A percentile compares a stretch with the other conserved stretches of the same genome.
phyloP scores from a whole-genome alignment of 225 moss, liverwort and hornwort species.

The Marchantia polymorpha region DNA sequence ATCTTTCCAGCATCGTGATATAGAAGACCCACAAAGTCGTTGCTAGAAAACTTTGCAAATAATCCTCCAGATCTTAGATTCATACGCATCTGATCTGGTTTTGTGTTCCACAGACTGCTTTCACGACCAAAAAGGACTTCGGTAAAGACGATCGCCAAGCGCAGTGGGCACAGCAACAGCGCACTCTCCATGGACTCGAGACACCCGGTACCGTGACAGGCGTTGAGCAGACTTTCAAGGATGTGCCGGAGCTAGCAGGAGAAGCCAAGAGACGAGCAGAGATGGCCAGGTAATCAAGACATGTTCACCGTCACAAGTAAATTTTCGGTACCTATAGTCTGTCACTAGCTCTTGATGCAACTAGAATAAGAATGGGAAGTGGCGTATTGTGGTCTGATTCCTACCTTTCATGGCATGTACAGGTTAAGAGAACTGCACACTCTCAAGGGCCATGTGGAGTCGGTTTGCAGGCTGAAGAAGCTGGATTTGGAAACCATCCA shows the following conservation, averaged over 20 bases:
- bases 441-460: conserved; percentile 83
- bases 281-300: conserved; percentile 14
- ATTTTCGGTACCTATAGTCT: neutral
- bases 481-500: conserved; percentile 69
- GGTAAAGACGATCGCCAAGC: conserved; percentile 73
- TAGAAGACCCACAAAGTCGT: no score
- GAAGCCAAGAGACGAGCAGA: conserved; percentile 23
- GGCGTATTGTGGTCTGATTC: no score
- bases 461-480: conserved; percentile 69
- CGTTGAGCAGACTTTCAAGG: conserved; percentile 10
- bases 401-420: neutral
- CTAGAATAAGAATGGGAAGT: no score
- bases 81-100: neutral
- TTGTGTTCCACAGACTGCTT: conserved; percentile 51
- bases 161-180: conserved; percentile 76
- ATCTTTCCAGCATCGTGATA: neutral
- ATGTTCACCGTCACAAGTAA: no score
- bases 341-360: no score
- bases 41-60: no score
- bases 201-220: conserved; percentile 37
- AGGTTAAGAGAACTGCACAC: conserved; percentile 75
- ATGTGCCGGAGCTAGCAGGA: conserved; percentile 10
- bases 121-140: conserved; percentile 65
- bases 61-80: no score
- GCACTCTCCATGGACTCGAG: conserved; percentile 66